Conservation (phyloP, 2,329 filamentous ascomycete genomes). For the Claviceps humidiphila region DNA sequence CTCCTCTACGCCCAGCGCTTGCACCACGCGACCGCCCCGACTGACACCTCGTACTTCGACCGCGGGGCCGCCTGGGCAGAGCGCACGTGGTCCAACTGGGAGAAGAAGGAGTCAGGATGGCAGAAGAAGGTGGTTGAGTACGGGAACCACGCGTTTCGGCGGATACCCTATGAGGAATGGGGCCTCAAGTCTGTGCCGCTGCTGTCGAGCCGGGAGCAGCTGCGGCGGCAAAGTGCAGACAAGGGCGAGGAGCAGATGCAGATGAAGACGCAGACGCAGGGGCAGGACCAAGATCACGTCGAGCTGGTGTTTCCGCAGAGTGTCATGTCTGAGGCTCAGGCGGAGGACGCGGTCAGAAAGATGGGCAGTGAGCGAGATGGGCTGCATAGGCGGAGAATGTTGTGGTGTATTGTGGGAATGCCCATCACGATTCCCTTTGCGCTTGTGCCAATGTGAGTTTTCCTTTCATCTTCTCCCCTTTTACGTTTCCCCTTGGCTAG, state of each 20-base stretch:
- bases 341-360: slow-evolving; percentile 50
- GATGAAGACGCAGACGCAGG: background rate
- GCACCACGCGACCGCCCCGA: slow-evolving; percentile 36
- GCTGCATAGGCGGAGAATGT: slow-evolving; percentile 62
- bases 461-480: background rate
- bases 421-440: slow-evolving; percentile 74
- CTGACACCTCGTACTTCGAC: slow-evolving; percentile 45
- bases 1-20: slow-evolving; percentile 83
- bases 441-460: slow-evolving; percentile 67
- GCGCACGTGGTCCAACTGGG: slow-evolving; percentile 74
- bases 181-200: slow-evolving; percentile 88
- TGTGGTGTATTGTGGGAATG: slow-evolving; percentile 71
- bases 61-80: slow-evolving; percentile 58
- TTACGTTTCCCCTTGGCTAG: background rate
- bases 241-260: background rate
- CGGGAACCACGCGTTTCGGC: slow-evolving; percentile 72
- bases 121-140: slow-evolving; percentile 75
- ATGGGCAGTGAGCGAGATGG: slow-evolving; percentile 70
- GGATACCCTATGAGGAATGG: slow-evolving; percentile 96
- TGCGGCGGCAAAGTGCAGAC: slow-evolving; percentile 16
- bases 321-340: slow-evolving; percentile 50
- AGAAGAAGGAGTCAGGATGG: slow-evolving; percentile 73
- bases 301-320: slow-evolving; percentile 65
- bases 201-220: slow-evolving; percentile 50
- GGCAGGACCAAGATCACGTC: slow-evolving; percentile 45